Conservation (phyloP, 306 rosid species). For the Vigna mungo region DNA sequence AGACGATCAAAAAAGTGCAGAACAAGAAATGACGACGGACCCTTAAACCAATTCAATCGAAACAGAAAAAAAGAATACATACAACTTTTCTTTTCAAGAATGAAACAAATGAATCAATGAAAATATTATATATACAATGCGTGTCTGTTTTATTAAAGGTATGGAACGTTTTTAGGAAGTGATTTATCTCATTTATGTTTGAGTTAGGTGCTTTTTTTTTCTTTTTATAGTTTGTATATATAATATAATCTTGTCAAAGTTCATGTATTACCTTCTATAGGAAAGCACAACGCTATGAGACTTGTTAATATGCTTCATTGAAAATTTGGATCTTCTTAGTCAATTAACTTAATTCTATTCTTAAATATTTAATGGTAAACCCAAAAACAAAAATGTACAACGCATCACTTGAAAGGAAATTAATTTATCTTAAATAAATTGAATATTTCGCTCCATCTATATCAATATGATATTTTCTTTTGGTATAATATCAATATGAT, state of each 20-base stretch:
- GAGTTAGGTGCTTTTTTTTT: neutral
- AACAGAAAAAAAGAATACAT: neutral
- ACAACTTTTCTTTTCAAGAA: slow-evolving; percentile 23
- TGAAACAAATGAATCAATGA: neutral
- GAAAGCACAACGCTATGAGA: neutral
- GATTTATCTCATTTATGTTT: neutral
- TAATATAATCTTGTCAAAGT: neutral
- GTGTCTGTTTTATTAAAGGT: neutral
- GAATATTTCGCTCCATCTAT: no score
- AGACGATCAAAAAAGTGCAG: no score
- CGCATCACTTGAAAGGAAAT: no score
- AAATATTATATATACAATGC: neutral
- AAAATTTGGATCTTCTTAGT: no score
- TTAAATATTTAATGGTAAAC: neutral
- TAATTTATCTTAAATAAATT: no score
- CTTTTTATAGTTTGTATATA: neutral
- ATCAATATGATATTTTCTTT: neutral
- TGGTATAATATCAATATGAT: neutral
- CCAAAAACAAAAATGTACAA: no score
- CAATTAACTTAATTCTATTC: no score
- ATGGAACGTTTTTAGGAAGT: neutral
- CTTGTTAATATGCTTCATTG: no score
- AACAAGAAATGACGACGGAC: no score
- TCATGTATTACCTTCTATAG: neutral
- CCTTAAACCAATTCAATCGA: no score